These are phyloP conservation scores for Cladosporium sp. DNA, from an alignment of 2,329 filamentous ascomycete species.

Conservation along the genomic window DNA sequence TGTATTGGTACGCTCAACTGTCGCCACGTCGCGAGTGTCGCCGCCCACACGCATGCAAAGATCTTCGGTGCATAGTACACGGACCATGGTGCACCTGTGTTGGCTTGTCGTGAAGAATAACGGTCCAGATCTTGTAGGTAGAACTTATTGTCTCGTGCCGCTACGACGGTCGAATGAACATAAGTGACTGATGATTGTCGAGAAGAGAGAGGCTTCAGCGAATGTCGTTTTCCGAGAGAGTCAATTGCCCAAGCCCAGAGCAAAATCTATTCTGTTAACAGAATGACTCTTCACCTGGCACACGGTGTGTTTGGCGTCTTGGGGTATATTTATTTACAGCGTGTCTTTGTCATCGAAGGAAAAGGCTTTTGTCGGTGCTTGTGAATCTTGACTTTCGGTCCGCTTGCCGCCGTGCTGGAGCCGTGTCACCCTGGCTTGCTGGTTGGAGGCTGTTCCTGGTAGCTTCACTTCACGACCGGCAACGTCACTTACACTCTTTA, in stretches of 20 bases:
- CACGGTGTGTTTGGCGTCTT: no score
- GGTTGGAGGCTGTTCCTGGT: background rate
- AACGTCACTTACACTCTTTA: background rate
- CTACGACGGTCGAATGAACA: background rate
- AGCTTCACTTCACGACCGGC: background rate
- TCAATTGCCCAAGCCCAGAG: no score
- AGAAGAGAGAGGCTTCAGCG: no score
- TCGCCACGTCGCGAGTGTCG: conserved; percentile 31
- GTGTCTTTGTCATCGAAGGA: background rate
- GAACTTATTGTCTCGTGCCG: background rate
- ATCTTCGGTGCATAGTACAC: conserved; percentile 22
- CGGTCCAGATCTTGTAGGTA: background rate
- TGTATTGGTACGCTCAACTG: conserved; percentile 41
- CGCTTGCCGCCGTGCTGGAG: conserved; percentile 1
- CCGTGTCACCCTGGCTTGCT: background rate
- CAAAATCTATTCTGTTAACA: no score
- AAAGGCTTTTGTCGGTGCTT: background rate
- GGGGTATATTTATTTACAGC: background rate
- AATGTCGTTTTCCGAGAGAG: background rate
- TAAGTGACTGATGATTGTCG: background rate
- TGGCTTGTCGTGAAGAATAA: no score
- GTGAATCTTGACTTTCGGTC: background rate
- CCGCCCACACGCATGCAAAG: conserved; percentile 23
- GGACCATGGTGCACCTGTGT: background rate
- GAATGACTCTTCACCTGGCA: no score